These are phyloP conservation scores for Houttuynia cordata DNA, from an alignment of 164 flowering plant species.

Conservation along the genomic window DNA sequence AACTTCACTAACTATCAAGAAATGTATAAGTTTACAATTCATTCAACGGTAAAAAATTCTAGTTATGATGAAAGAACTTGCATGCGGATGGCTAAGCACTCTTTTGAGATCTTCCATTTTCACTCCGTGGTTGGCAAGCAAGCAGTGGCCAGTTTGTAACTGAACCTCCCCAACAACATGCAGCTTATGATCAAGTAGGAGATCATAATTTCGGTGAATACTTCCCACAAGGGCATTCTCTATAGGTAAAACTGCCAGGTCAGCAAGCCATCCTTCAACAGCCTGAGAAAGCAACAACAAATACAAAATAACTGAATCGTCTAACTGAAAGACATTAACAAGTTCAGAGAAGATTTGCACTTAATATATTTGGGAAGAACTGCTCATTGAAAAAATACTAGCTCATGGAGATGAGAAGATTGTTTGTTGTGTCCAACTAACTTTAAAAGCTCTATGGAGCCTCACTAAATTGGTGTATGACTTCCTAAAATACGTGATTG, in stretches of 20 bases:
- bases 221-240: conserved; percentile 98
- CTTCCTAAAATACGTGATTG: too few species aligned
- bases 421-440: too few species aligned
- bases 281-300: conserved; percentile 33
- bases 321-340: too few species aligned
- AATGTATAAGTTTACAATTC: neutral
- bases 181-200: conserved; percentile 68
- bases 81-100: conserved; percentile 97
- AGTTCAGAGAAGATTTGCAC: too few species aligned
- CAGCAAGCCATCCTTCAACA: conserved; percentile 85
- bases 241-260: conserved; percentile 88
- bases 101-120: conserved; percentile 53
- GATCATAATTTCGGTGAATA: conserved; percentile 91
- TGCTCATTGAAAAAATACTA: too few species aligned
- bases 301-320: neutral
- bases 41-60: too few species aligned
- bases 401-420: too few species aligned
- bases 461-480: too few species aligned
- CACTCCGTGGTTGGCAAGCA: conserved; percentile 75
- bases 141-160: conserved; percentile 66
- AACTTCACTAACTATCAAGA: neutral
- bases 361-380: too few species aligned
- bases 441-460: too few species aligned
- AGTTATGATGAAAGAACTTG: conserved; percentile 10
- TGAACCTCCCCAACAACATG: conserved; percentile 98